Conservation (phyloP, 2,329 filamentous ascomycete genomes). For the Fusarium stilboides region DNA sequence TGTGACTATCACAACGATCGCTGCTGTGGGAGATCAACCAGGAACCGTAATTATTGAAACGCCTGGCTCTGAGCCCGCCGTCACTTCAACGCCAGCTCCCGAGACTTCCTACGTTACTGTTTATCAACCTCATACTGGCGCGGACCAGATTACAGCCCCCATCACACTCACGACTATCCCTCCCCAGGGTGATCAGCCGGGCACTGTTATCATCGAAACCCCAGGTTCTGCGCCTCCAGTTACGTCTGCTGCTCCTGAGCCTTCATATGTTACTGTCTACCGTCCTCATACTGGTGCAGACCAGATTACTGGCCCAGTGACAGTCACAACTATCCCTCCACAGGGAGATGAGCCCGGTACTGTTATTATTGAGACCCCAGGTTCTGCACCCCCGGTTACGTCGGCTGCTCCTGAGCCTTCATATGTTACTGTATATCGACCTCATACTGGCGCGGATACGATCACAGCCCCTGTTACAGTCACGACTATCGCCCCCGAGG, state of each 20-base stretch:
- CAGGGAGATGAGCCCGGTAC: constrained; percentile 14
- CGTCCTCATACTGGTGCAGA: constrained; percentile 5
- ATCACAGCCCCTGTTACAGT: constrained; percentile 14
- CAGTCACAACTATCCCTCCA: constrained; percentile 11
- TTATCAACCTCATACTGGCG: constrained; percentile 13
- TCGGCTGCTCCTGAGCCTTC: constrained; percentile 10
- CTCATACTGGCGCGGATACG: neutral
- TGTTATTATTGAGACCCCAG: constrained; percentile 26
- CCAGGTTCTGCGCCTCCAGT: constrained; percentile 6
- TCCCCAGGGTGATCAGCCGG: constrained; percentile 15
- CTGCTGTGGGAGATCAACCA: constrained; percentile 10
- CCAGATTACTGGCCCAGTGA: constrained; percentile 12
- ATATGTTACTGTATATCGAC: constrained; percentile 9
- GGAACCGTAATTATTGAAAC: constrained; percentile 29
- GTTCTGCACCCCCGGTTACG: neutral
- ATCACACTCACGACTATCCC: constrained; percentile 13
- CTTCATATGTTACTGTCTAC: constrained; percentile 22
- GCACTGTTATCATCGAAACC: constrained; percentile 28
- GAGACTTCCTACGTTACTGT: constrained; percentile 14
- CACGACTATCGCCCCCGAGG: constrained; percentile 8
- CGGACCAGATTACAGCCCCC: constrained; percentile 8
- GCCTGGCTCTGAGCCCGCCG: neutral
- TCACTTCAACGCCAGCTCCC: neutral
- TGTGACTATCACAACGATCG: constrained; percentile 14
- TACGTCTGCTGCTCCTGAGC: constrained; percentile 4